A percentile compares a stretch with the other conserved stretches of the same genome.
phyloP scores from a whole-genome alignment of 2,329 filamentous ascomycete genomes.

The Sodiomyces alkalinus region DNA sequence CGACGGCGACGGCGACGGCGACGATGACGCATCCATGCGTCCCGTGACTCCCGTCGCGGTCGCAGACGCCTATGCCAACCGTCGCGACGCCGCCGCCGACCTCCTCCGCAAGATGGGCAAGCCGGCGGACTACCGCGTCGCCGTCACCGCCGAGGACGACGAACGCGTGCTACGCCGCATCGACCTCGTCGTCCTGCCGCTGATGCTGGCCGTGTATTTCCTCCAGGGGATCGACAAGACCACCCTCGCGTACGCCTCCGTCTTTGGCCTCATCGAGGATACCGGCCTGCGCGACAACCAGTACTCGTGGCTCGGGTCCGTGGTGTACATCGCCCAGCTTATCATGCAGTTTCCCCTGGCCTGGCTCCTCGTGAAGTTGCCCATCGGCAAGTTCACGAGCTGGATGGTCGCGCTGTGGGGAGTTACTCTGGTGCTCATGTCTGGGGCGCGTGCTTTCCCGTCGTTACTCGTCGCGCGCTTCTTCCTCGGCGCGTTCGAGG shows the following conservation, averaged over 20 bases:
- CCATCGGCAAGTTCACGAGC: conserved; percentile 37
- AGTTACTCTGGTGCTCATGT: conserved; percentile 30
- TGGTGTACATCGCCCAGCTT: conserved; percentile 45
- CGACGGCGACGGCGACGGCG: no score
- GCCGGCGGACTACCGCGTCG: conserved; percentile 12
- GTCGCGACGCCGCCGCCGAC: conserved; percentile 32
- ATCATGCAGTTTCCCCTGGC: conserved; percentile 41
- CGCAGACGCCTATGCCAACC: no score
- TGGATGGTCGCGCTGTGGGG: conserved; percentile 40
- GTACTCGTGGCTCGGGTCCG: conserved; percentile 45
- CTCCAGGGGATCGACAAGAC: conserved; percentile 28
- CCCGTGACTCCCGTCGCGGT: no score
- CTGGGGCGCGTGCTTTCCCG: conserved; percentile 30
- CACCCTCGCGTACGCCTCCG: conserved; percentile 33
- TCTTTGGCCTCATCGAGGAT: conserved; percentile 47
- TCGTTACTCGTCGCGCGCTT: conserved; percentile 29
- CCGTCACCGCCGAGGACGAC: conserved; percentile 18
- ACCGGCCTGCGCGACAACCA: conserved; percentile 39
- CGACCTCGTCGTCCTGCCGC: conserved; percentile 23
- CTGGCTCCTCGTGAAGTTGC: conserved; percentile 34
- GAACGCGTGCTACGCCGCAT: conserved; percentile 21
- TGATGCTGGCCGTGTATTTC: conserved; percentile 45
- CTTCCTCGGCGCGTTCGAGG: conserved; percentile 29
- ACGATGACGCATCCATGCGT: no score
- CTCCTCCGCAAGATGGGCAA: conserved; percentile 18